These are phyloP conservation scores for Blastomyces gilchristii DNA, from an alignment of 2,329 filamentous ascomycete genomes.

Conservation along the genomic window DNA sequence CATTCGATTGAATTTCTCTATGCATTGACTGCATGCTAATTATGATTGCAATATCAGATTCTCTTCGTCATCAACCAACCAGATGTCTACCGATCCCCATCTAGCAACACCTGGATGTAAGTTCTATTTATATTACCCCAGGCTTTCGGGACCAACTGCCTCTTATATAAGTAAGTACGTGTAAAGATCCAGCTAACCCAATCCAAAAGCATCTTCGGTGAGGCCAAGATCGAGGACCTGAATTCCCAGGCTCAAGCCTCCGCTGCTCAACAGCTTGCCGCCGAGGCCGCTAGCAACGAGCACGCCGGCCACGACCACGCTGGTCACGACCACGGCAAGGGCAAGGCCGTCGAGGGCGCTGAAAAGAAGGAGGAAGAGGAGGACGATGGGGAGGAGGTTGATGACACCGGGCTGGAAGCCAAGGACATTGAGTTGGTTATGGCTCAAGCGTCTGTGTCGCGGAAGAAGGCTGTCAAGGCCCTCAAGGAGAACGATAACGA, in stretches of 20 bases:
- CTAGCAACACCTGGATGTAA: slow-evolving; percentile 99
- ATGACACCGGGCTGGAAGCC: slow-evolving; percentile 86
- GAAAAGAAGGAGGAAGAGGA: slow-evolving; percentile 72
- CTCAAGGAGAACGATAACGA: slow-evolving; percentile 96
- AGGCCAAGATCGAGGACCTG: slow-evolving; percentile 99
- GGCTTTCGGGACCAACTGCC: slow-evolving; percentile 17
- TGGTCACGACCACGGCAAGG: slow-evolving; percentile 54
- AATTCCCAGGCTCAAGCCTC: slow-evolving; percentile 96
- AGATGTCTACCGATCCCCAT: slow-evolving; percentile 98
- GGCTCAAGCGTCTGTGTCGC: slow-evolving; percentile 90
- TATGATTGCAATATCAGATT: slow-evolving; percentile 50
- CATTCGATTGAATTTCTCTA: not conserved
- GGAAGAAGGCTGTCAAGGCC: slow-evolving; percentile 98
- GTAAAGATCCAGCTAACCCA: not conserved
- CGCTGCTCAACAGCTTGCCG: slow-evolving; percentile 87
- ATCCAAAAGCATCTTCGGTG: slow-evolving; percentile 76
- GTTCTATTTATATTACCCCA: slow-evolving; percentile 27
- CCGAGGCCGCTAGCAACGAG: slow-evolving; percentile 54
- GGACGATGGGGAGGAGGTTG: slow-evolving; percentile 91
- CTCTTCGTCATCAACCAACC: slow-evolving; percentile 99
- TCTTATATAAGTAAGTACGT: not conserved
- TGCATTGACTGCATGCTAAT: not conserved
- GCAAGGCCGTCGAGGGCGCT: slow-evolving; percentile 47
- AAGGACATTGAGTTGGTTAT: slow-evolving; percentile 99
- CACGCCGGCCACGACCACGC: slow-evolving; percentile 50